Conservation (phyloP, 371 early-diverging fungal species). For the Syncephalis plumigaleata region DNA sequence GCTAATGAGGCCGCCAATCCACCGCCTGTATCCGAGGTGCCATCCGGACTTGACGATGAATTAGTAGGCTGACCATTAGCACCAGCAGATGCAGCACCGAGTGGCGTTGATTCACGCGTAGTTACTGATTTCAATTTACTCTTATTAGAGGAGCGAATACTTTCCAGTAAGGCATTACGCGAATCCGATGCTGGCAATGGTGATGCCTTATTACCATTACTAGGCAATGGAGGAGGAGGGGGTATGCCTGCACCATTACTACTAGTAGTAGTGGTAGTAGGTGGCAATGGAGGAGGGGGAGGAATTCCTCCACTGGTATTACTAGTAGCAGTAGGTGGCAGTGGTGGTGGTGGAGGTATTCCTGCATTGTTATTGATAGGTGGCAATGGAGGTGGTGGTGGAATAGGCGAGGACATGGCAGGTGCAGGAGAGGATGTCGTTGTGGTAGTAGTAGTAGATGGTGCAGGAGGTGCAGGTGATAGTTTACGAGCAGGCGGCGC, state of each 20-base stretch:
- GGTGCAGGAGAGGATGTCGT: conserved; percentile 5
- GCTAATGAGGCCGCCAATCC: conserved; percentile 13
- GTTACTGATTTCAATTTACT: conserved; percentile 2
- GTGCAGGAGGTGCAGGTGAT: conserved; percentile 7
- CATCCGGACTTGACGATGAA: conserved; percentile 5
- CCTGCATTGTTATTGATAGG: conserved; percentile 13
- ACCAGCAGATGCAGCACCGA: neutral
- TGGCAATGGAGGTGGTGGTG: conserved; percentile 14
- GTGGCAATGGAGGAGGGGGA: conserved; percentile 18
- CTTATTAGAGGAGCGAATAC: conserved; percentile 23
- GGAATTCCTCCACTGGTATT: conserved; percentile 16
- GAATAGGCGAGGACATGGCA: conserved; percentile 6
- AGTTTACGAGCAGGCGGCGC: conserved; percentile 12
- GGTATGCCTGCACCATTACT: conserved; percentile 8
- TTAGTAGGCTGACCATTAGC: conserved; percentile 5
- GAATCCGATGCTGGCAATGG: conserved; percentile 10
- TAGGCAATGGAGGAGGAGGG: conserved; percentile 13
- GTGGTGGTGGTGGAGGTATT: conserved; percentile 13
- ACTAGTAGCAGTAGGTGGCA: conserved; percentile 17
- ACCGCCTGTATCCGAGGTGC: conserved; percentile 5
- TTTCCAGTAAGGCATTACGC: conserved; percentile 19
- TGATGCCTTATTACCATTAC: conserved; percentile 5
- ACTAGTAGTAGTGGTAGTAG: conserved; percentile 12
- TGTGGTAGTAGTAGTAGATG: too few species aligned
- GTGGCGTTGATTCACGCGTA: neutral